A percentile compares a stretch with the other conserved stretches of the same genome.
Conservation (phyloP, 768 basidiomycete species). For the Tulasnella sp. region DNA sequence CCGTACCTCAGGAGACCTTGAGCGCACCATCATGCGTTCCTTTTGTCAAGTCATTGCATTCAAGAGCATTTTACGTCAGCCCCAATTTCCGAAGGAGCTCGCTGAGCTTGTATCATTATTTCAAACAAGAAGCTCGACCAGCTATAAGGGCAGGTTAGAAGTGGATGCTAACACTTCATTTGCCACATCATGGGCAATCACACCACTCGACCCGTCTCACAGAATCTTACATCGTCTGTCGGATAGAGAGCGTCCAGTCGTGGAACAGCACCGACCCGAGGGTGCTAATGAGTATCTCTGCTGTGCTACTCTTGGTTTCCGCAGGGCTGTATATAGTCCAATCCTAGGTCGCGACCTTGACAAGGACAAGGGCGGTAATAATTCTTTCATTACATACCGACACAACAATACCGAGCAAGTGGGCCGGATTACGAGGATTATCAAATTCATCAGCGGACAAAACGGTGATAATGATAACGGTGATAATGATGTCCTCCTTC, state of each 20-base stretch:
- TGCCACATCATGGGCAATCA: no score
- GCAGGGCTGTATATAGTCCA: background rate
- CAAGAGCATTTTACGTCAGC: background rate
- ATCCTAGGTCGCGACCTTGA: background rate
- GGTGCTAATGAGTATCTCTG: no score
- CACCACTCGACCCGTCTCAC: no score
- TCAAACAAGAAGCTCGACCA: no score
- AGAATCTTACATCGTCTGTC: no score
- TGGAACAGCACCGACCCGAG: no score
- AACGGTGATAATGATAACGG: background rate
- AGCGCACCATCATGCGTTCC: background rate
- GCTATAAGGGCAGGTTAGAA: background rate
- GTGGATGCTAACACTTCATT: background rate
- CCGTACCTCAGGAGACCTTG: background rate
- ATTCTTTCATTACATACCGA: background rate
- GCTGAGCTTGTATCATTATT: no score
- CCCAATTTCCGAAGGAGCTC: background rate
- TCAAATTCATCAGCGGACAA: no score
- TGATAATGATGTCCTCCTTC: background rate
- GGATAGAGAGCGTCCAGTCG: no score
- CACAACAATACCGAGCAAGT: no score
- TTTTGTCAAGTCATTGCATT: background rate
- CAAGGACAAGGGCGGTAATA: background rate
- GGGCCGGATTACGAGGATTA: background rate
- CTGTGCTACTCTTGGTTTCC: no score